These are phyloP conservation scores for Sclerotinia subarctica DNA, from an alignment of 2,329 filamentous ascomycete genomes.

Conservation along the genomic window DNA sequence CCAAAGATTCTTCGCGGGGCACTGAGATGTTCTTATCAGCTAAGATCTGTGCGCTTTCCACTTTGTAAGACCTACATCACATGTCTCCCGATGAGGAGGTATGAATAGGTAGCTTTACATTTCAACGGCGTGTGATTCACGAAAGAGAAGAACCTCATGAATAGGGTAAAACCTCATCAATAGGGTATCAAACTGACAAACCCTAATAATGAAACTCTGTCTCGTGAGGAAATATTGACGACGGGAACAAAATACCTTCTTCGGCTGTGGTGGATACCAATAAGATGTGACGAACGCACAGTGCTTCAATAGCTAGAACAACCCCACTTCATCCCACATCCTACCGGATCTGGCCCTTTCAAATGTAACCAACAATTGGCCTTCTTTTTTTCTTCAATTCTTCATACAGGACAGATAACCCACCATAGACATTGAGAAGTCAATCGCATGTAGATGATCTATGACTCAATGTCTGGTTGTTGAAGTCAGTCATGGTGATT, in stretches of 20 bases:
- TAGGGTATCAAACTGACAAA: not conserved
- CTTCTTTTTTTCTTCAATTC: not conserved
- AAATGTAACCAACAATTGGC: not conserved
- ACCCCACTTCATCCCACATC: slow-evolving; percentile 10
- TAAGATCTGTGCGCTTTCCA: too few species aligned
- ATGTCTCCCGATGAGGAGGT: too few species aligned
- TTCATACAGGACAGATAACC: not conserved
- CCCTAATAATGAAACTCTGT: not conserved
- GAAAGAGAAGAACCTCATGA: not conserved
- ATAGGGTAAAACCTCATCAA: not conserved
- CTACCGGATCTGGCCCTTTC: not conserved
- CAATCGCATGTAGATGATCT: not conserved
- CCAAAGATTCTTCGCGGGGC: not conserved
- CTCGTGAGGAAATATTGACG: not conserved
- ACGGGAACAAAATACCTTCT: slow-evolving; percentile 1
- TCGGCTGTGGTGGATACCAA: not conserved
- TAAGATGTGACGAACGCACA: not conserved
- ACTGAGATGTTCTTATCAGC: not conserved
- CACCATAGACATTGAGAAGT: too few species aligned
- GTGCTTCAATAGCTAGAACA: slow-evolving; percentile 6
- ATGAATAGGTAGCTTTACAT: too few species aligned
- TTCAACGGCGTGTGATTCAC: not conserved
- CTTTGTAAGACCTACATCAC: too few species aligned
- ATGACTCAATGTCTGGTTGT: not conserved
- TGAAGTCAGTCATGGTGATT: not conserved